These are phyloP conservation scores for Liquidambar formosana DNA, from an alignment of 164 flowering plant species.

Conservation along the genomic window DNA sequence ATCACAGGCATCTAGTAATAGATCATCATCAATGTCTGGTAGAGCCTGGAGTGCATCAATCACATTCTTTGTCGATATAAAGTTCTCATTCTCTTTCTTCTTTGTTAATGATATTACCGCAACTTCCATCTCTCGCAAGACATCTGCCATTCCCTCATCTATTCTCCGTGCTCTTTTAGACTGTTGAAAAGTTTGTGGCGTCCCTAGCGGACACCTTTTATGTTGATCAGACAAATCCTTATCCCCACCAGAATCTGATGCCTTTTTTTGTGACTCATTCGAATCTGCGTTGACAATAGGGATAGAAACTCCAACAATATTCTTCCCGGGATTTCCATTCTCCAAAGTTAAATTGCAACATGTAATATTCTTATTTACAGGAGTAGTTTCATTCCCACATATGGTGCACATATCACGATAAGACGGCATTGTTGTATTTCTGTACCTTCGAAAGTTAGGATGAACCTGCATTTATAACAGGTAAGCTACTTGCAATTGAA, in stretches of 20 bases:
- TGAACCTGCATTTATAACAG: slow-evolving; percentile 42
- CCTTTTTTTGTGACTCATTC: too few species aligned
- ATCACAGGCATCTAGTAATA: slow-evolving; percentile 64
- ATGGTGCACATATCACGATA: slow-evolving; percentile 51
- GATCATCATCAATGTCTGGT: slow-evolving; percentile 64
- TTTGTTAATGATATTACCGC: slow-evolving; percentile 33
- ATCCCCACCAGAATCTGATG: too few species aligned
- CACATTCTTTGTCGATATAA: slow-evolving; percentile 37
- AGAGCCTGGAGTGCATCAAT: slow-evolving; percentile 52
- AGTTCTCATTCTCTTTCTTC: slow-evolving; percentile 25
- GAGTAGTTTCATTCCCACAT: slow-evolving; percentile 30
- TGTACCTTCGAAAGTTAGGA: slow-evolving; percentile 56
- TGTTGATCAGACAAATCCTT: slow-evolving; percentile 5
- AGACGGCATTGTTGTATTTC: slow-evolving; percentile 58
- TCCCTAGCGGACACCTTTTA: slow-evolving; percentile 23
- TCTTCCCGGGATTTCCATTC: too few species aligned
- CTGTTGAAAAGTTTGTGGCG: slow-evolving; percentile 8
- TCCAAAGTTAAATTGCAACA: slow-evolving; percentile 16
- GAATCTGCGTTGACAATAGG: too few species aligned
- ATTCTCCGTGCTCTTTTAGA: slow-evolving; percentile 21
- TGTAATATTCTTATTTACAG: slow-evolving; percentile 28
- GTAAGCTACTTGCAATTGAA: not conserved
- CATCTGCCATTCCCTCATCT: slow-evolving; percentile 26
- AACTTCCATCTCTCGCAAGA: slow-evolving; percentile 32
- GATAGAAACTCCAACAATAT: too few species aligned